A percentile compares a stretch with the other conserved stretches of the same genome.
These are phyloP conservation scores for Trichoderma sp. DNA, from an alignment of 2,329 filamentous ascomycete species.

Conservation along the genomic window DNA sequence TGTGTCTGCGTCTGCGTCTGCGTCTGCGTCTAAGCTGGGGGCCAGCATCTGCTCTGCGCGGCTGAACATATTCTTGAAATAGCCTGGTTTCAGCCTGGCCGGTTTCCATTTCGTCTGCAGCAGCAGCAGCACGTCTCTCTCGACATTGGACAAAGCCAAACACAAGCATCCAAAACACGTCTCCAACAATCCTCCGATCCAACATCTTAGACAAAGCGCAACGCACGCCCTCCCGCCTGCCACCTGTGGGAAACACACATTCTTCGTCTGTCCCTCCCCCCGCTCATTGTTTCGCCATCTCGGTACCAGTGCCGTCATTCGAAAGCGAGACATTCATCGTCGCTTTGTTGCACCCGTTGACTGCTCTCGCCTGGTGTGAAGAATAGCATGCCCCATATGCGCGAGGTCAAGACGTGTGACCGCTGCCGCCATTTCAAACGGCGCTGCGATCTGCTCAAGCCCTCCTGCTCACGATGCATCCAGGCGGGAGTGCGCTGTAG, in stretches of 20 bases:
- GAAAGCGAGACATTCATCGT: constrained; percentile 7
- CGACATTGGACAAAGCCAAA: neutral
- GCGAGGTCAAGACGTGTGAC: constrained; percentile 37
- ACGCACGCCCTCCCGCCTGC: neutral
- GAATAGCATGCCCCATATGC: constrained; percentile 24
- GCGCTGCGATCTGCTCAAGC: constrained; percentile 36
- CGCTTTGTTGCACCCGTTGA: neutral
- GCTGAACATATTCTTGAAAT: constrained; percentile 1
- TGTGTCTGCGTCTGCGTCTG: neutral
- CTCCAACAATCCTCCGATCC: constrained; percentile 4
- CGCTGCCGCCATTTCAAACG: constrained; percentile 38
- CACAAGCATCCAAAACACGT: neutral
- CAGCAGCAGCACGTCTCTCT: neutral
- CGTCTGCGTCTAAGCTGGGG: constrained; percentile 13
- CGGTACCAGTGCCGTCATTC: neutral
- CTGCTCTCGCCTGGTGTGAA: neutral
- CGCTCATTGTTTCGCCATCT: neutral
- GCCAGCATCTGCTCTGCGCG: constrained; percentile 14
- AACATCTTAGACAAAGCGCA: constrained; percentile 1
- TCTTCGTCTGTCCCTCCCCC: neutral
- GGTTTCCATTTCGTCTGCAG: neutral
- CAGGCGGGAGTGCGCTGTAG: constrained; percentile 35
- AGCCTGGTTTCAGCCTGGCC: constrained; percentile 11
- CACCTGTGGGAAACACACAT: neutral
- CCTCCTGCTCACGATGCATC: constrained; percentile 34